Percentiles rank a stretch among this genome's conserved stretches.
Evolutionary conservation across 2,329 filamentous ascomycete species (phyloP).

Genomic region (Fusarium albidum): DNA sequence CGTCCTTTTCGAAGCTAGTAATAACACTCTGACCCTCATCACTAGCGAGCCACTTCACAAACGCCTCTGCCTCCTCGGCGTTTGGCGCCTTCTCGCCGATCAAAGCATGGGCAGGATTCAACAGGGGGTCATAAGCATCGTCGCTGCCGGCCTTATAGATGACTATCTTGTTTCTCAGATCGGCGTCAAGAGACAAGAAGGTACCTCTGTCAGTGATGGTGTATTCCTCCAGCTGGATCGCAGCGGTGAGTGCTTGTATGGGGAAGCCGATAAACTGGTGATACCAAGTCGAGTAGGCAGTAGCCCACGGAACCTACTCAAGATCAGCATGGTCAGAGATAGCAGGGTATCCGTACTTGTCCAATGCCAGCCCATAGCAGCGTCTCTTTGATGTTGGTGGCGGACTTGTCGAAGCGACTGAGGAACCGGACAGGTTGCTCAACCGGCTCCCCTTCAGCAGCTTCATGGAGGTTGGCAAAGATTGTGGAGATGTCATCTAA

Average conservation of each 20-base stretch:
- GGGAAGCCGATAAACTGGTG: slow-evolving; percentile 56
- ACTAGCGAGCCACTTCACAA: slow-evolving; percentile 30
- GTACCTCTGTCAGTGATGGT: slow-evolving; percentile 57
- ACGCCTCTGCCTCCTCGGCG: slow-evolving; percentile 13
- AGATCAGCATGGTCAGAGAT: neutral
- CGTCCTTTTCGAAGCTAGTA: slow-evolving; percentile 26
- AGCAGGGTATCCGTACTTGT: slow-evolving; percentile 39
- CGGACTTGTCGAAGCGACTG: slow-evolving; percentile 56
- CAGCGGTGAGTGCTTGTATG: slow-evolving; percentile 53
- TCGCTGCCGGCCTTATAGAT: slow-evolving; percentile 43
- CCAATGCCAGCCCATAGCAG: slow-evolving; percentile 55
- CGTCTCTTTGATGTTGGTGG: slow-evolving; percentile 58
- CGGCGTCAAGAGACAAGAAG: slow-evolving; percentile 48
- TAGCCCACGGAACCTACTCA: slow-evolving; percentile 50
- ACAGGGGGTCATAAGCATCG: slow-evolving; percentile 43
- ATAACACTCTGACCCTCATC: slow-evolving; percentile 26
- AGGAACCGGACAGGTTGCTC: slow-evolving; percentile 51
- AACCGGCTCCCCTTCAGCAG: slow-evolving; percentile 44
- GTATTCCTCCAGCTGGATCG: slow-evolving; percentile 53
- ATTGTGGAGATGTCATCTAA: slow-evolving; percentile 42
- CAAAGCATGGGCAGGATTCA: slow-evolving; percentile 49
- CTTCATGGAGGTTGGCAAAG: slow-evolving; percentile 46
- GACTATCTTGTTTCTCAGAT: slow-evolving; percentile 44
- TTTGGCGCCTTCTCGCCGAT: slow-evolving; percentile 20
- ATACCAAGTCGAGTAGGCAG: slow-evolving; percentile 55